phyloP scores from a whole-genome alignment of 768 basidiomycete species.

The Solioccasus polychromus region DNA sequence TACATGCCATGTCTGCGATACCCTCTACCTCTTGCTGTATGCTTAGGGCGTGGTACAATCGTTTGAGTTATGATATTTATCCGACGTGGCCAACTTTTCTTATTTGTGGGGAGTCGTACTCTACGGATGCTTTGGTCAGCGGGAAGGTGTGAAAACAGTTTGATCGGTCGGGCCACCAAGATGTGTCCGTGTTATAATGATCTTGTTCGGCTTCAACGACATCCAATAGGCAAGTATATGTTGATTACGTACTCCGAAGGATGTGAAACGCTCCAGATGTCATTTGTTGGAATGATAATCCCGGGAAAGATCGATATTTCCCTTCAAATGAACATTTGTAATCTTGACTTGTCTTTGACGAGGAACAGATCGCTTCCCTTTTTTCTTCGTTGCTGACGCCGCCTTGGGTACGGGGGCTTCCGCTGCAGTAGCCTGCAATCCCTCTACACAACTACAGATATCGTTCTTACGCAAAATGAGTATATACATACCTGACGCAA shows the following conservation, averaged over 20 bases:
- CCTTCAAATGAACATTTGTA: conserved; percentile 86
- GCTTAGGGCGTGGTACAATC: too few species aligned
- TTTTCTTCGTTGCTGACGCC: conserved; percentile 66
- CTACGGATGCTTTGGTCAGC: too few species aligned
- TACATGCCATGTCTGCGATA: too few species aligned
- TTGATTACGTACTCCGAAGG: not conserved
- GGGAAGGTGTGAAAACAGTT: too few species aligned
- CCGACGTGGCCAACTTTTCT: too few species aligned
- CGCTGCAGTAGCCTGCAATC: conserved; percentile 74
- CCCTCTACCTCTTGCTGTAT: too few species aligned
- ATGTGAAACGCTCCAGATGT: not conserved
- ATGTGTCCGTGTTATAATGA: too few species aligned
- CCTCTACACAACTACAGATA: conserved; percentile 46
- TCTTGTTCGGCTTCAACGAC: too few species aligned
- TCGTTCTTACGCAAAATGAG: not conserved
- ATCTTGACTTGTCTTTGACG: conserved; percentile 77
- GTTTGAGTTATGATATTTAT: too few species aligned
- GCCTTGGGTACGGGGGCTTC: conserved; percentile 55
- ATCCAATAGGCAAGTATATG: too few species aligned
- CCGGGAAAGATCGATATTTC: conserved; percentile 79
- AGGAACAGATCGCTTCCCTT: conserved; percentile 72
- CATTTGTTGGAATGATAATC: conserved; percentile 50
- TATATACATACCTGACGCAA: conserved; percentile 58
- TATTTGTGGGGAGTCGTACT: too few species aligned
- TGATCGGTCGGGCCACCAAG: too few species aligned